A percentile compares a stretch with the other conserved stretches of the same genome.
phyloP scores from a whole-genome alignment of 495 filamentous ascomycete species.

The Xylaria acuta region DNA sequence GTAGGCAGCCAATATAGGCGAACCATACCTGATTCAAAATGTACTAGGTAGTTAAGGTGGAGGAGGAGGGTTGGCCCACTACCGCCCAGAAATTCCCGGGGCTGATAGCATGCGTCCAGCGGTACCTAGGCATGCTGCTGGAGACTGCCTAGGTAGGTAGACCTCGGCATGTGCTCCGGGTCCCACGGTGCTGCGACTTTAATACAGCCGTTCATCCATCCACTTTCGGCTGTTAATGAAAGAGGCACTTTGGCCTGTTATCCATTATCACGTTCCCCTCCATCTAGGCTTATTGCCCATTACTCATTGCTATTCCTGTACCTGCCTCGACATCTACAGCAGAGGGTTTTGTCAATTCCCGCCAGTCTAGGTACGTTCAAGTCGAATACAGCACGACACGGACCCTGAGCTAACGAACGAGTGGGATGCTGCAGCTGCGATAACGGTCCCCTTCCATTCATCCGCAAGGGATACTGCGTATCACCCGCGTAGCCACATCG shows the following conservation, averaged over 20 bases:
- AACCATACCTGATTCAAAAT: background rate
- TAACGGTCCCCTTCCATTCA: constrained; percentile 10
- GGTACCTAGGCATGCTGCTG: background rate
- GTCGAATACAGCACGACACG: background rate
- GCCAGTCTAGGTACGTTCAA: background rate
- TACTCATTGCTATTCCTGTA: background rate
- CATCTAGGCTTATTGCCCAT: background rate
- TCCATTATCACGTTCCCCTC: background rate
- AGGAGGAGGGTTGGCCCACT: constrained; percentile 2
- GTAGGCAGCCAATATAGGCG: background rate
- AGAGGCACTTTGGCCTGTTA: background rate
- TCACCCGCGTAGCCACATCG: background rate
- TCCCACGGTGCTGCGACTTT: constrained; percentile 9
- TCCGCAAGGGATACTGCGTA: background rate
- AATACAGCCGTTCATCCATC: constrained; percentile 21
- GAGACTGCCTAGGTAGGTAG: constrained; percentile 21
- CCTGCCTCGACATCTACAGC: background rate
- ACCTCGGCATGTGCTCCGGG: constrained; percentile 43
- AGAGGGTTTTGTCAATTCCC: background rate
- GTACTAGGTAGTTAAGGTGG: no score
- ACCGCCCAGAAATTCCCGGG: constrained; percentile 8
- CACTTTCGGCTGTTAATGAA: constrained; percentile 23
- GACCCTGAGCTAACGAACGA: constrained; percentile 4
- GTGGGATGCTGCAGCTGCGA: constrained; percentile 13
- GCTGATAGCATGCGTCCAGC: background rate